Evolutionary conservation across 2,329 filamentous ascomycete species (phyloP), one percentile per base, ranked within the genome.

Genomic region (Metarhizium anisopliae): DNA sequence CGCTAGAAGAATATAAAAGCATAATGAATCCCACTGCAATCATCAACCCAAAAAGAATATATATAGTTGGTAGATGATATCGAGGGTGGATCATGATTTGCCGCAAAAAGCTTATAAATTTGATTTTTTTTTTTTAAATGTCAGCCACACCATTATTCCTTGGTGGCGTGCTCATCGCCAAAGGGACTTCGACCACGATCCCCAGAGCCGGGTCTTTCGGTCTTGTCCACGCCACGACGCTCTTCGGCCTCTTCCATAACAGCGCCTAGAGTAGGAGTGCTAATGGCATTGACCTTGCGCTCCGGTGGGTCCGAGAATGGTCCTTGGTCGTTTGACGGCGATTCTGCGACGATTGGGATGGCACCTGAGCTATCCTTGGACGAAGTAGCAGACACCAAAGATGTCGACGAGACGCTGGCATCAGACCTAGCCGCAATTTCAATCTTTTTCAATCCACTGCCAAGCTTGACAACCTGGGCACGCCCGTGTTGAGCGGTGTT

Each of bases 401-500:
- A 59, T 2, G 59, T 55, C 13, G 64, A 64, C 20, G 69, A 63
- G 43, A 50, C 25, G 55, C 61, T 67, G 25, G 70, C 66, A 13
- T 75, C 67, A 5, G 72, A 67, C 63, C 72, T 77, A 59, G 67
- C 60, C 55, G 60, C 68, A 42, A 72, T 62, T 29, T 73, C 67
- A 58, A 72, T 67, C 67, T 76, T 80, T 68, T 79, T 82, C 42
- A 72, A 66, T 11, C 72, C 72, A 56, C 72, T 79, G 47, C 77
- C 77, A 20, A 86, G 80, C 57, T 81, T 80, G 51, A 86, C 77
- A 40, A 86, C 76, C 63, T 84, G 81, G 25, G 82, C 81, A 52
- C 77, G 77, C 30, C 78, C 77, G 25, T 80, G 77, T 29, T 76
- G 80, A 14, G 80, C 81, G 2, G 81, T 85, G 63, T 74, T 83